phyloP scores from a whole-genome alignment of 345 rosid genomes.

The Chamaenerion angustifolium region DNA sequence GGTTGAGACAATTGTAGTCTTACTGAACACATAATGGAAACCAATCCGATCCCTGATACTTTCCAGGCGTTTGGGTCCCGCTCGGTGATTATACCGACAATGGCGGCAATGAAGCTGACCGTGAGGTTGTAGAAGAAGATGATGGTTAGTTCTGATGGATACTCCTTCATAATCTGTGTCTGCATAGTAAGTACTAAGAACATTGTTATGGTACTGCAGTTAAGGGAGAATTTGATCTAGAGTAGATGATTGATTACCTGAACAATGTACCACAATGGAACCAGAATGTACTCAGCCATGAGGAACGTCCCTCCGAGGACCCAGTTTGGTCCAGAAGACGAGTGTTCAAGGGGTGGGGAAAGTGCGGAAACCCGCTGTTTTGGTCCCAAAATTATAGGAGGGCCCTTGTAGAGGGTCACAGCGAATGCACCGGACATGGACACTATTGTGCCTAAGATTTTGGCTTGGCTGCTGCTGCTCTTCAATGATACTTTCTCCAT shows the following conservation, averaged over 20 bases:
- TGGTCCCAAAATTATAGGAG: constrained; percentile 24
- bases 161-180: constrained; percentile 16
- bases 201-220: background rate
- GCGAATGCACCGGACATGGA: constrained; percentile 70
- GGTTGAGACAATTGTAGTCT: background rate
- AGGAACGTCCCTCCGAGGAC: constrained; percentile 61
- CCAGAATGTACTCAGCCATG: constrained; percentile 44
- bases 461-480: constrained; percentile 61
- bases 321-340: constrained; percentile 39
- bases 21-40: constrained; percentile 1
- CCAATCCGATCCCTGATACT: constrained; percentile 1
- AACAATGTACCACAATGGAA: constrained; percentile 82
- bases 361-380: constrained; percentile 13
- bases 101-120: constrained; percentile 10
- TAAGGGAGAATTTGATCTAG: too few species aligned
- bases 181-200: constrained; percentile 2
- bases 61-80: constrained; percentile 7
- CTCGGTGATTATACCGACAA: constrained; percentile 6
- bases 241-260: constrained; percentile 28
- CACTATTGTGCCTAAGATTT: constrained; percentile 60
- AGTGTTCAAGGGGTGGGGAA: constrained; percentile 15
- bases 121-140: constrained; percentile 21
- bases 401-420: constrained; percentile 72
- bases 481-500: constrained; percentile 55
- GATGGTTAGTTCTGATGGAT: constrained; percentile 15